These are phyloP conservation scores for Madurella fahalii DNA, from an alignment of 2,329 filamentous ascomycete genomes.

Conservation along the genomic window DNA sequence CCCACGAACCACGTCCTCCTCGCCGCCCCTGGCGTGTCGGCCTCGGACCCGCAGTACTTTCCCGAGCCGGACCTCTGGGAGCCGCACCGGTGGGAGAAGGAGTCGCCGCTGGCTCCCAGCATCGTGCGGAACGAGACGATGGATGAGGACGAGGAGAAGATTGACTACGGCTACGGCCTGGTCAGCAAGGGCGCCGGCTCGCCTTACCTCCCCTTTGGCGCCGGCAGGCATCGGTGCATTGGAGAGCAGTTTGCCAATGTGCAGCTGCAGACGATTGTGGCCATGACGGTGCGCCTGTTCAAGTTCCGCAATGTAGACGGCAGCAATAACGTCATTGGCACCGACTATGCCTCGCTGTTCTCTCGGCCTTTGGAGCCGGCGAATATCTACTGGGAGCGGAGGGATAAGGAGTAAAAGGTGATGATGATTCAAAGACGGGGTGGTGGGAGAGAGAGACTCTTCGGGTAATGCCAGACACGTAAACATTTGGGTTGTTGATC, in stretches of 20 bases:
- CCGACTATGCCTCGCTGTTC: conserved; percentile 68
- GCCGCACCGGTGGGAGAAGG: conserved; percentile 82
- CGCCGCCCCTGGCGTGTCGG: conserved; percentile 78
- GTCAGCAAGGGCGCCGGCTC: conserved; percentile 87
- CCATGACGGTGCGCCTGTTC: conserved; percentile 70
- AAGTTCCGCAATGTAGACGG: conserved; percentile 74
- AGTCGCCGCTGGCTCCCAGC: conserved; percentile 51
- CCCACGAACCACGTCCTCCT: conserved; percentile 78
- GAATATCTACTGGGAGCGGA: conserved; percentile 70
- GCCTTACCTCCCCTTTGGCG: conserved; percentile 91
- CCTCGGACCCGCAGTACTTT: conserved; percentile 70
- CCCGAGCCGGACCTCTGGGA: conserved; percentile 80
- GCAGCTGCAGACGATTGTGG: conserved; percentile 82
- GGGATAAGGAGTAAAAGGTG: conserved; percentile 39
- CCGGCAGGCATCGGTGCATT: conserved; percentile 89
- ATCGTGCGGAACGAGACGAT: conserved; percentile 41
- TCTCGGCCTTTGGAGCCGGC: conserved; percentile 69
- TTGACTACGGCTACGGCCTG: conserved; percentile 91
- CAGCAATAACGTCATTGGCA: conserved; percentile 63
- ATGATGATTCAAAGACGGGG: not conserved
- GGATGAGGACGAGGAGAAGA: conserved; percentile 63
- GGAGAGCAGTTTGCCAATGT: conserved; percentile 95
- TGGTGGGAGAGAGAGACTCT: not conserved
- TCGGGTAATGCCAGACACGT: not conserved
- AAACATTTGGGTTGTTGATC: not conserved